Evolutionary conservation across 2,329 filamentous ascomycete species (phyloP).

Genomic region (Fusarium miscanthi): DNA sequence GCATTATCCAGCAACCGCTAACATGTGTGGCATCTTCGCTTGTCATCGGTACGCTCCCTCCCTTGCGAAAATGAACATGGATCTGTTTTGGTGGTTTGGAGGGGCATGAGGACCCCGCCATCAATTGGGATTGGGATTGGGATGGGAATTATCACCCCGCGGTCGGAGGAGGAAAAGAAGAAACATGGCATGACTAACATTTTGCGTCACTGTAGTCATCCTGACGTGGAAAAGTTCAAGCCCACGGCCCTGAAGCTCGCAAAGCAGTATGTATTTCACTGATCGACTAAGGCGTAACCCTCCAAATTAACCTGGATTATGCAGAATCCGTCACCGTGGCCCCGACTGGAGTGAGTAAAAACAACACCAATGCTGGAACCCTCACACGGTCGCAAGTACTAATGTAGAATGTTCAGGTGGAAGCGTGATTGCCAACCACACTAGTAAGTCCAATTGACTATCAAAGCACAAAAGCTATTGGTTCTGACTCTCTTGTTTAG

Average conservation of each 20-base stretch:
- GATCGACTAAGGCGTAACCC: not conserved
- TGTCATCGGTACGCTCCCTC: constrained; percentile 77
- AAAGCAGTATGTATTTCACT: constrained; percentile 77
- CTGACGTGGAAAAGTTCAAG: constrained; percentile 97
- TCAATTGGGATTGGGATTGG: constrained; percentile 16
- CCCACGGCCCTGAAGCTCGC: constrained; percentile 91
- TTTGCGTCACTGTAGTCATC: constrained; percentile 68
- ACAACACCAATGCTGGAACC: not conserved
- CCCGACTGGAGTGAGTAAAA: constrained; percentile 93
- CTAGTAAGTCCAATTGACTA: constrained; percentile 71
- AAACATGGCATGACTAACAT: constrained; percentile 43
- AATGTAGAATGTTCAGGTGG: constrained; percentile 70
- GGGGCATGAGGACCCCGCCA: constrained; percentile 36
- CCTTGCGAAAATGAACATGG: constrained; percentile 40
- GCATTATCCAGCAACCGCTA: constrained; percentile 53
- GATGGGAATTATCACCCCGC: constrained; percentile 46
- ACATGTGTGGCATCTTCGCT: constrained; percentile 97
- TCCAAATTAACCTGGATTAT: constrained; percentile 29
- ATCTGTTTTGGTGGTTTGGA: constrained; percentile 31
- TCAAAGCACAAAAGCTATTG: not conserved
- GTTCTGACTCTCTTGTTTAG: constrained; percentile 58
- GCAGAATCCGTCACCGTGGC: constrained; percentile 91
- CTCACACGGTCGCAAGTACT: constrained; percentile 41
- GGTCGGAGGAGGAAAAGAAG: constrained; percentile 33
- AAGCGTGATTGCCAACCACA: constrained; percentile 89